Conservation (phyloP, 2,329 filamentous ascomycete species). For the Arthrobotrys sinensis region DNA sequence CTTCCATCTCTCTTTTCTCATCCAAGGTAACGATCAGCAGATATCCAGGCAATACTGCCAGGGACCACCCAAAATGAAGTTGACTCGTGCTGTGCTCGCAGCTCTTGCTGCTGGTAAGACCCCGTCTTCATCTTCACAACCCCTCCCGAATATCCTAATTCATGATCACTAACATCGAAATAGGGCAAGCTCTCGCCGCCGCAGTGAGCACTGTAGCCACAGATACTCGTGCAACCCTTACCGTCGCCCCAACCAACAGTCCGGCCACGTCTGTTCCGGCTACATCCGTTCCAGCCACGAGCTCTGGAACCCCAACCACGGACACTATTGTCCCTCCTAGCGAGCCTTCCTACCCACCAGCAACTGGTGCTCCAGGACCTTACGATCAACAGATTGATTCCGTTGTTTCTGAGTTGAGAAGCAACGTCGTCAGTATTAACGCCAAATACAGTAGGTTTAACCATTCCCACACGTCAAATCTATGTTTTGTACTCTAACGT, state of each 20-base stretch:
- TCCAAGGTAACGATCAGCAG: conserved; percentile 28
- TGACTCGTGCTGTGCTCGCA: conserved; percentile 39
- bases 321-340: conserved; percentile 28
- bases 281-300: background rate
- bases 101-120: conserved; percentile 44
- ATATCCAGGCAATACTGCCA: conserved; percentile 10
- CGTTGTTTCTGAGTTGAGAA: conserved; percentile 38
- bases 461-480: background rate
- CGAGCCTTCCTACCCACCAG: conserved; percentile 57
- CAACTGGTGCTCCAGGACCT: conserved; percentile 42
- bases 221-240: background rate
- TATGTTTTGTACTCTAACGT: background rate
- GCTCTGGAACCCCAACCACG: conserved; percentile 15
- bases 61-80: conserved; percentile 38
- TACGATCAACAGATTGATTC: conserved; percentile 47
- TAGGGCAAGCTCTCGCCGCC: conserved; percentile 33
- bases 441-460: conserved; percentile 48
- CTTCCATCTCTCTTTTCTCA: conserved; percentile 3
- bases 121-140: background rate
- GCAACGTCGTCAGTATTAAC: conserved; percentile 50
- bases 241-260: conserved; percentile 5
- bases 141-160: background rate
- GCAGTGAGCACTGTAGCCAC: conserved; percentile 13
- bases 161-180: conserved; percentile 29
- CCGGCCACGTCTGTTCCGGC: background rate